Evolutionary conservation across 129 eudicot genomes (phyloP).

Genomic region (Chrysanthemum makinoi): DNA sequence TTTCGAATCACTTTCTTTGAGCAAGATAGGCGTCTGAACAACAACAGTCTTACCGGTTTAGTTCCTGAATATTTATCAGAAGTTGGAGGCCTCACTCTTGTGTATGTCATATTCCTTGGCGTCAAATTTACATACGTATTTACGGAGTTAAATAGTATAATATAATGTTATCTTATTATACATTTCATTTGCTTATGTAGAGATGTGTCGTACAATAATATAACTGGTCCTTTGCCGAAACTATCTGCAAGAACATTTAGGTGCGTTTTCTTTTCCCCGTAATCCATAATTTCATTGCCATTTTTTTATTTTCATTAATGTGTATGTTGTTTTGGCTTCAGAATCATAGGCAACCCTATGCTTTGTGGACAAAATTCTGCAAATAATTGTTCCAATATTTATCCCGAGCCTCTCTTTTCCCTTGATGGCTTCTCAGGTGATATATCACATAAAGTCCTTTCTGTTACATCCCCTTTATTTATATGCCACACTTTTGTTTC

Average conservation of each 20-base stretch:
- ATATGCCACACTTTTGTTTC: too few relatives aligned
- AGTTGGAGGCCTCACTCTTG: slow-evolving; percentile 70
- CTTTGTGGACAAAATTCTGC: slow-evolving; percentile 65
- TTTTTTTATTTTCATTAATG: background rate
- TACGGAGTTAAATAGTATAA: background rate
- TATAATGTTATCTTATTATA: background rate
- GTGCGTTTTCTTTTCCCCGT: slow-evolving; percentile 23
- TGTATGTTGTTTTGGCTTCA: slow-evolving; percentile 31
- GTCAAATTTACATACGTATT: slow-evolving; percentile 5
- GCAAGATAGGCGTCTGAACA: slow-evolving; percentile 90
- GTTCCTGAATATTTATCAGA: slow-evolving; percentile 74
- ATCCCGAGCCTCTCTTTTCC: slow-evolving; percentile 75
- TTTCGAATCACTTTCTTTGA: slow-evolving; percentile 25
- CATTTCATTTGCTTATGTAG: slow-evolving; percentile 9
- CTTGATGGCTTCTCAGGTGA: slow-evolving; percentile 62
- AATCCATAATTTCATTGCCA: background rate
- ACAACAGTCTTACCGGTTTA: slow-evolving; percentile 79
- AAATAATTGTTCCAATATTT: slow-evolving; percentile 74
- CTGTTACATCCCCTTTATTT: too few relatives aligned
- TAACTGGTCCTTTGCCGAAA: slow-evolving; percentile 39
- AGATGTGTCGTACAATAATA: slow-evolving; percentile 37
- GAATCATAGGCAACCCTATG: slow-evolving; percentile 79
- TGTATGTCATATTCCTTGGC: slow-evolving; percentile 47
- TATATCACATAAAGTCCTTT: slow-evolving; percentile 11
- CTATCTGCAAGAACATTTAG: slow-evolving; percentile 36